Evolutionary conservation across 768 basidiomycete genomes (phyloP).

Genomic region (Leccinum ochraceum): DNA sequence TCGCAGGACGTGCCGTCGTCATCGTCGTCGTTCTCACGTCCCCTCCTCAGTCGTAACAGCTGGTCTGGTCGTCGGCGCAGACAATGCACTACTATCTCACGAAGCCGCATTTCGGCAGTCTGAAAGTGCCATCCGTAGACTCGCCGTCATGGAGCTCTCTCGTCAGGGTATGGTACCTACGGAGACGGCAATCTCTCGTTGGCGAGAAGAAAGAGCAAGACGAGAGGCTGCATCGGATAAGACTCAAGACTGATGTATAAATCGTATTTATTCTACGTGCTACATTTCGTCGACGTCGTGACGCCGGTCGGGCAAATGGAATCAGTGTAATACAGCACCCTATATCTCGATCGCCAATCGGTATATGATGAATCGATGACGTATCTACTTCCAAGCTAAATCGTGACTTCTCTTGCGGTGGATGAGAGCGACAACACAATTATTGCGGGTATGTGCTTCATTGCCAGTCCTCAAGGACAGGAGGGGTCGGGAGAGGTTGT

Average conservation of each 20-base stretch:
- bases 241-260: conserved; percentile 9
- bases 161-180: conserved; percentile 75
- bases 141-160: conserved; percentile 75
- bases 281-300: conserved; percentile 12
- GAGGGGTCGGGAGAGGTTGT: conserved; percentile 31
- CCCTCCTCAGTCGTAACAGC: conserved; percentile 51
- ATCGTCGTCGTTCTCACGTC: neutral
- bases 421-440: conserved; percentile 17
- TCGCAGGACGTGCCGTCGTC: neutral
- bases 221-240: conserved; percentile 8
- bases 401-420: conserved; percentile 13
- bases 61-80: conserved; percentile 75
- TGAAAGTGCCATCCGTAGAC: conserved; percentile 68
- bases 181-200: conserved; percentile 81
- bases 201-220: conserved; percentile 55
- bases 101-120: conserved; percentile 64
- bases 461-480: conserved; percentile 27
- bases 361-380: conserved; percentile 6
- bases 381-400: conserved; percentile 13
- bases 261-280: conserved; percentile 10
- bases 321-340: conserved; percentile 23
- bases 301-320: neutral
- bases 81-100: conserved; percentile 70
- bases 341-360: neutral
- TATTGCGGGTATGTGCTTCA: conserved; percentile 20